phyloP scores from a whole-genome alignment of 768 basidiomycete genomes.

The Coprinopsis cinerea region DNA sequence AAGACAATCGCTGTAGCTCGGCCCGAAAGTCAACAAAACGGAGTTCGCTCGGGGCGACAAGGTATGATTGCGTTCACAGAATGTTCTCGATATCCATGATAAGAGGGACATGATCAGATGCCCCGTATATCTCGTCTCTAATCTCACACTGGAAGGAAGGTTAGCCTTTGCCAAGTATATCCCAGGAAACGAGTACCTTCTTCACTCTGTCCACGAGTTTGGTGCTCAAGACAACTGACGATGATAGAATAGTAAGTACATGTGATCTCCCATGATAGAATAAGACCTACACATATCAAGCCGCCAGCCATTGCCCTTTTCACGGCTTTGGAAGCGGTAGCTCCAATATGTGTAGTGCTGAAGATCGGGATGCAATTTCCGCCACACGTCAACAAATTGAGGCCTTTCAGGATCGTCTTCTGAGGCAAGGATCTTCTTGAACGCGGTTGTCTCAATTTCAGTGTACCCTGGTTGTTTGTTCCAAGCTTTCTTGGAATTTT shows the following conservation, averaged over 20 bases:
- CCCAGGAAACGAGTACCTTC: constrained; percentile 30
- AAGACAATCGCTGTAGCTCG: no score
- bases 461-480: constrained; percentile 88
- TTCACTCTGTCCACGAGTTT: constrained; percentile 58
- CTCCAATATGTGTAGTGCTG: constrained; percentile 83
- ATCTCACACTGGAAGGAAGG: constrained; percentile 61
- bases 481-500: constrained; percentile 71
- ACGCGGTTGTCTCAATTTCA: constrained; percentile 72
- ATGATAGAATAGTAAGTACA: background rate
- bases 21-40: no score
- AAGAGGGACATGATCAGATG: constrained; percentile 81
- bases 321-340: constrained; percentile 74
- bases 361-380: constrained; percentile 58
- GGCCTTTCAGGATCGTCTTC: constrained; percentile 31
- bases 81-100: constrained; percentile 54
- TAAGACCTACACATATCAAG: constrained; percentile 68
- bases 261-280: background rate
- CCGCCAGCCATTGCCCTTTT: constrained; percentile 83
- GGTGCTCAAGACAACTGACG: constrained; percentile 69
- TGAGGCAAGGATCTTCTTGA: constrained; percentile 59
- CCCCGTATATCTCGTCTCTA: constrained; percentile 78
- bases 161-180: background rate
- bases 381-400: constrained; percentile 78
- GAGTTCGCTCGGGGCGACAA: no score
- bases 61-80: no score